Evolutionary conservation across 257 asterid genomes (phyloP).

Genomic region (Nicotiana otophora): DNA sequence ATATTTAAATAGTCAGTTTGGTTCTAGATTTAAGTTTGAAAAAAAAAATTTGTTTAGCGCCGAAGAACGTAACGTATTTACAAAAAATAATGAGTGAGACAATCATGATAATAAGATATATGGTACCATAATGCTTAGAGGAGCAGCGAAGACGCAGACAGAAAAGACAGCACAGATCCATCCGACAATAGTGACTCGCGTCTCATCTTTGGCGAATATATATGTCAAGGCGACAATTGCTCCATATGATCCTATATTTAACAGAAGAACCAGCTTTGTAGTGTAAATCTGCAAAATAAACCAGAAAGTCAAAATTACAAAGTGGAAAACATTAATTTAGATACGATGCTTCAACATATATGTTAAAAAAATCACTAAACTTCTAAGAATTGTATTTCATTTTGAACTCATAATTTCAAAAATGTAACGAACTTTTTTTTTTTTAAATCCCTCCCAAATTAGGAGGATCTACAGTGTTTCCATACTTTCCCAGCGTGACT

Average conservation of each 20-base stretch:
- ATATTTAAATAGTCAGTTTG: neutral
- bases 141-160: conserved; percentile 64
- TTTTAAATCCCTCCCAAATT: too few relatives aligned
- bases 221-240: conserved; percentile 27
- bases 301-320: neutral
- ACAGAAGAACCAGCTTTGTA: conserved; percentile 32
- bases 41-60: too few relatives aligned
- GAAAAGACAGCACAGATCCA: conserved; percentile 84
- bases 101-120: neutral
- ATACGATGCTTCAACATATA: neutral
- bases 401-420: neutral
- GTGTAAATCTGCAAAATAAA: conserved; percentile 39
- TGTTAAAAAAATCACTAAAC: too few relatives aligned
- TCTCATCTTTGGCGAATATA: conserved; percentile 8
- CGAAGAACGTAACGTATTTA: too few relatives aligned
- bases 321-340: too few relatives aligned
- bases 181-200: conserved; percentile 45
- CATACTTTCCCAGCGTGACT: too few relatives aligned
- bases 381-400: neutral
- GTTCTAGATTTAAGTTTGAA: neutral
- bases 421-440: neutral
- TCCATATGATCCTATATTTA: conserved; percentile 38
- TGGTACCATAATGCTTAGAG: conserved; percentile 73
- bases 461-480: too few relatives aligned
- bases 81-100: neutral